Percentiles rank a stretch among this genome's conserved stretches.
Evolutionary conservation across 768 basidiomycete species (phyloP).

Genomic region (Macrolepiota dolichaula): DNA sequence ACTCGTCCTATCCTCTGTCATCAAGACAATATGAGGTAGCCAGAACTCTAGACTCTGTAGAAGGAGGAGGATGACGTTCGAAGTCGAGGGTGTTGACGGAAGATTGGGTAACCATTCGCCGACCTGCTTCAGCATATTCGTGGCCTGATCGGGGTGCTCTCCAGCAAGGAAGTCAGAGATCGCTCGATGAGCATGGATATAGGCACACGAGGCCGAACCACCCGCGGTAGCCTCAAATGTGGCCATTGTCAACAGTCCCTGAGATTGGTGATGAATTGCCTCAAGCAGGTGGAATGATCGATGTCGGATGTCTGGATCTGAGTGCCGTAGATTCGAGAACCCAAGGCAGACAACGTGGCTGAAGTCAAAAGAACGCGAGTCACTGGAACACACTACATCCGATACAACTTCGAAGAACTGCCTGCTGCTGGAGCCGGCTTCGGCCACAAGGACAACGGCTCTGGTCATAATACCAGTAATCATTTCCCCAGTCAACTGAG

Average conservation of each 20-base stretch:
- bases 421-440: constrained; percentile 51
- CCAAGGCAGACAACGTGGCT: constrained; percentile 75
- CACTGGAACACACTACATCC: constrained; percentile 56
- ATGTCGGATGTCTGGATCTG: constrained; percentile 57
- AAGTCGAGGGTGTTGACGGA: constrained; percentile 43
- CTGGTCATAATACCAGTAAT: constrained; percentile 65
- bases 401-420: constrained; percentile 79
- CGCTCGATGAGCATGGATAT: constrained; percentile 75
- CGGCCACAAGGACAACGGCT: constrained; percentile 58
- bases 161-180: constrained; percentile 78
- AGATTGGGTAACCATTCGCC: constrained; percentile 70
- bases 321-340: constrained; percentile 82
- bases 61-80: constrained; percentile 50
- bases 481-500: constrained; percentile 50
- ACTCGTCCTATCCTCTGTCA: constrained; percentile 52
- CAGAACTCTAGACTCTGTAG: constrained; percentile 82
- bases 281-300: constrained; percentile 79
- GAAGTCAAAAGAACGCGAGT: constrained; percentile 63
- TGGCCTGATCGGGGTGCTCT: constrained; percentile 66
- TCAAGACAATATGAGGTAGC: constrained; percentile 73
- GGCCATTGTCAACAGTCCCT: constrained; percentile 66
- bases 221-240: constrained; percentile 72
- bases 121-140: constrained; percentile 65
- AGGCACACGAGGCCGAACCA: constrained; percentile 71
- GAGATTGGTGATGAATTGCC: constrained; percentile 61